These are phyloP conservation scores for Cenchrus fungigraminus DNA, from an alignment of 176 grass and related monocot species.

Conservation along the genomic window DNA sequence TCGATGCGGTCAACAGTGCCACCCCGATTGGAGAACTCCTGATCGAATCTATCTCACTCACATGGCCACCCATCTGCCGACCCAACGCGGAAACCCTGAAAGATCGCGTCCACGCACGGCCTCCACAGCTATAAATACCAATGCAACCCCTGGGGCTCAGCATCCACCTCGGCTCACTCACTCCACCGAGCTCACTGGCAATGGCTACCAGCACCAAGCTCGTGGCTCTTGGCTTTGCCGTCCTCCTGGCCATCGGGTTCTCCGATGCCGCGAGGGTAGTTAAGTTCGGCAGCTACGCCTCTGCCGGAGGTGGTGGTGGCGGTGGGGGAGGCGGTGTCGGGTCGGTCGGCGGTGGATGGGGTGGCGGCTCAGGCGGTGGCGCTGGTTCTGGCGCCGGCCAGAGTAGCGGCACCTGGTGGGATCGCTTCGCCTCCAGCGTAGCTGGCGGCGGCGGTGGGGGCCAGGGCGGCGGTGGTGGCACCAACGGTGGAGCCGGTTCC, in stretches of 20 bases:
- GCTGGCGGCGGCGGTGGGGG: slow-evolving; percentile 41
- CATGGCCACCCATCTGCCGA: neutral
- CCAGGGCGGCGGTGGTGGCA: slow-evolving; percentile 39
- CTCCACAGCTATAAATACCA: slow-evolving; percentile 49
- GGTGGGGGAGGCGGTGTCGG: slow-evolving; percentile 32
- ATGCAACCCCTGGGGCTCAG: neutral
- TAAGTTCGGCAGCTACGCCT: neutral
- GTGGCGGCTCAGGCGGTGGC: slow-evolving; percentile 21
- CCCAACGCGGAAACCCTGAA: neutral
- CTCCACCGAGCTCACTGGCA: slow-evolving; percentile 25
- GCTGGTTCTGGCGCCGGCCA: neutral
- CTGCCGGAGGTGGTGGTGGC: slow-evolving; percentile 27
- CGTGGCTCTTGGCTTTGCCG: slow-evolving; percentile 43
- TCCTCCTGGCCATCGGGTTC: slow-evolving; percentile 46
- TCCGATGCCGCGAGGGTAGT: slow-evolving; percentile 43
- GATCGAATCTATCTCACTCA: slow-evolving; percentile 25
- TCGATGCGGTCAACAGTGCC: slow-evolving; percentile 36
- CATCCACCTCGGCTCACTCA: slow-evolving; percentile 31
- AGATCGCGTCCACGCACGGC: slow-evolving; percentile 16
- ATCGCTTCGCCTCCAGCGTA: neutral
- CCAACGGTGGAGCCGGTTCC: slow-evolving; percentile 43
- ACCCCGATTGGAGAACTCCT: slow-evolving; percentile 1
- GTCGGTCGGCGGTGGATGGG: slow-evolving; percentile 9
- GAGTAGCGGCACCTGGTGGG: neutral
- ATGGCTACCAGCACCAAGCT: slow-evolving; percentile 50